phyloP scores from a whole-genome alignment of 1,284 basidiomycete genomes.

The Trametes polyzona region DNA sequence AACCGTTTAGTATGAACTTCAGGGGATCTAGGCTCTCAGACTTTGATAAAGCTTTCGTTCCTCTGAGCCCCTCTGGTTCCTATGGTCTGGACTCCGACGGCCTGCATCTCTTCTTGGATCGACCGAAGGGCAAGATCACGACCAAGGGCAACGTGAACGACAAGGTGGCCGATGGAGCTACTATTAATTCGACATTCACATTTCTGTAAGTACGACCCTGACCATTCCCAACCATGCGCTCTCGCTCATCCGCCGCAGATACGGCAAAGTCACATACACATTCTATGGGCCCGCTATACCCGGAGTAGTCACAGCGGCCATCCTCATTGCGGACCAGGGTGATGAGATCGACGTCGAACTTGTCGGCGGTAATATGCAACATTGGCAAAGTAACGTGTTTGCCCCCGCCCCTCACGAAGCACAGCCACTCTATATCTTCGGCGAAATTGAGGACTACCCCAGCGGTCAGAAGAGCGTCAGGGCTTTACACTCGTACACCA shows the following conservation, averaged over 20 bases:
- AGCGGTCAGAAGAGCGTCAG: conserved; percentile 28
- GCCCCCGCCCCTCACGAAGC: conserved; percentile 39
- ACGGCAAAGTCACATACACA: conserved; percentile 44
- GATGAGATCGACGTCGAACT: conserved; percentile 55
- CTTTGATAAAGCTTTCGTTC: conserved; percentile 34
- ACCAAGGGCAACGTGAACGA: conserved; percentile 42
- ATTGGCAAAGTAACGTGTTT: conserved; percentile 54
- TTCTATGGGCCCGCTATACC: conserved; percentile 38
- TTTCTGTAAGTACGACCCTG: conserved; percentile 33
- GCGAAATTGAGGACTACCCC: conserved; percentile 38
- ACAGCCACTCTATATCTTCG: conserved; percentile 44
- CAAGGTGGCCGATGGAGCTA: conserved; percentile 44
- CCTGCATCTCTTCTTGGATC: conserved; percentile 41
- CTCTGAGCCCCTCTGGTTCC: conserved; percentile 38
- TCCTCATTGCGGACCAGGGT: conserved; percentile 41
- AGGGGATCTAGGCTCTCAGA: conserved; percentile 4
- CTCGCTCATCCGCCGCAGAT: conserved; percentile 33
- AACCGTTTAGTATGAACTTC: conserved; percentile 27
- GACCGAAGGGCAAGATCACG: conserved; percentile 37
- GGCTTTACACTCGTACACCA: conserved; percentile 42
- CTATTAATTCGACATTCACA: conserved; percentile 47
- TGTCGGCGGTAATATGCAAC: conserved; percentile 42
- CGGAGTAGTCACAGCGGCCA: conserved; percentile 45
- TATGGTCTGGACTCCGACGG: conserved; percentile 35
- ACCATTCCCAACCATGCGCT: neutral